phyloP scores from a whole-genome alignment of 805 yeast species.

The Sugiyamaella americana region DNA sequence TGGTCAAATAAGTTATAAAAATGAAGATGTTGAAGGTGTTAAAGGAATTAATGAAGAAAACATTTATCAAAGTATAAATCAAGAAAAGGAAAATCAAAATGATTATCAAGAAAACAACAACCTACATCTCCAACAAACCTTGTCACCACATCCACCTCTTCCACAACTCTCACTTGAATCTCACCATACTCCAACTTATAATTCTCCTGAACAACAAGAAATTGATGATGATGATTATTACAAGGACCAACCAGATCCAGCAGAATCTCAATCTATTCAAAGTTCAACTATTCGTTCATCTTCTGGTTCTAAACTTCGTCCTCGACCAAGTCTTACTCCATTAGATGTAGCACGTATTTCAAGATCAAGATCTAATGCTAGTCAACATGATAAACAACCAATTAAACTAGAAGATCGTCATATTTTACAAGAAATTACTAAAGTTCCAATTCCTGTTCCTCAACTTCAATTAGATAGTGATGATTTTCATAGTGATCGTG shows the following conservation, averaged over 20 bases:
- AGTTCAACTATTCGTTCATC: conserved; percentile 19
- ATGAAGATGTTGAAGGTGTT: no score
- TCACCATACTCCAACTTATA: neutral
- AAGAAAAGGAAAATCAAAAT: neutral
- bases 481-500: conserved; percentile 12
- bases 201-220: neutral
- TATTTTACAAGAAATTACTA: conserved; percentile 13
- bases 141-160: no score
- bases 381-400: neutral
- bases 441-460: conserved; percentile 13
- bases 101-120: neutral
- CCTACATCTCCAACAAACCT: no score
- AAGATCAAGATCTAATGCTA: conserved; percentile 7
- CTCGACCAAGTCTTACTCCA: conserved; percentile 22
- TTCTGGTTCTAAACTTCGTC: conserved; percentile 15
- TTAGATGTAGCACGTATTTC: conserved; percentile 16
- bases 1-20: no score
- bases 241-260: conserved; percentile 1
- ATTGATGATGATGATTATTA: conserved; percentile 5
- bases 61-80: neutral
- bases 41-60: no score
- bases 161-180: neutral
- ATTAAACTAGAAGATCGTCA: conserved; percentile 12
- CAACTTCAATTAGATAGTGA: conserved; percentile 16
- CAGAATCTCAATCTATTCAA: neutral